A percentile compares a stretch with the other conserved stretches of the same genome.
phyloP scores from a whole-genome alignment of 495 filamentous ascomycete species.

The Aspergillus kassunensis region DNA sequence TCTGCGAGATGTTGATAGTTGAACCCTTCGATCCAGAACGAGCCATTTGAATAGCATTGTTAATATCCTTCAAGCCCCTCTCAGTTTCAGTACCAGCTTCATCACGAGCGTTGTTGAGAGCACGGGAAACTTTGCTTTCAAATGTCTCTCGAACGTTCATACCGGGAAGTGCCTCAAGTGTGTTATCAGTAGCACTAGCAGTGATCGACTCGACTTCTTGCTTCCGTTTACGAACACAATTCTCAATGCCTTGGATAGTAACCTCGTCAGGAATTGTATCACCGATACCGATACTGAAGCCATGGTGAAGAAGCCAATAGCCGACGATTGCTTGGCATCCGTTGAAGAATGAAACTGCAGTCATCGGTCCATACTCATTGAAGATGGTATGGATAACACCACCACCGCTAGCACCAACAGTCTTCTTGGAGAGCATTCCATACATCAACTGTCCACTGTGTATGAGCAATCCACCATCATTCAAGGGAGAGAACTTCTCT shows the following conservation, averaged over 20 bases:
- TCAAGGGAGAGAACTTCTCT: slow-evolving; percentile 59
- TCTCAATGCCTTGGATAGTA: slow-evolving; percentile 79
- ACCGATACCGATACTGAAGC: slow-evolving; percentile 97
- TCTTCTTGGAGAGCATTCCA: slow-evolving; percentile 88
- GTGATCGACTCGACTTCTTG: slow-evolving; percentile 71
- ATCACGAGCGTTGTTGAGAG: slow-evolving; percentile 92
- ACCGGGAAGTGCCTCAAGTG: slow-evolving; percentile 83
- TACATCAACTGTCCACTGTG: slow-evolving; percentile 86
- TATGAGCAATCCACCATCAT: slow-evolving; percentile 78
- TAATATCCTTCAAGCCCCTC: slow-evolving; percentile 86
- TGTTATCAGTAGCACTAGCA: slow-evolving; percentile 71
- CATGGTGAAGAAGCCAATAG: slow-evolving; percentile 97
- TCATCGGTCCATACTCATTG: slow-evolving; percentile 85
- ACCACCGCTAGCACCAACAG: slow-evolving; percentile 77
- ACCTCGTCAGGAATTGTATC: slow-evolving; percentile 88
- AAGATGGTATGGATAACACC: slow-evolving; percentile 95
- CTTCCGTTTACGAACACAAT: slow-evolving; percentile 75
- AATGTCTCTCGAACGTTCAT: slow-evolving; percentile 99
- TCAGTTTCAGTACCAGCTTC: slow-evolving; percentile 88
- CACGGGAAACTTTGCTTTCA: slow-evolving; percentile 89
- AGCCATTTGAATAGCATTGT: slow-evolving; percentile 96
- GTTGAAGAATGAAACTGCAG: slow-evolving; percentile 91
- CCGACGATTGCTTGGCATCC: slow-evolving; percentile 87
- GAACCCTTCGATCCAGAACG: slow-evolving; percentile 95
- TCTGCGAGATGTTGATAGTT: slow-evolving; percentile 98